phyloP scores from a whole-genome alignment of 257 asterid species.

The Nicotiana benthamiana region DNA sequence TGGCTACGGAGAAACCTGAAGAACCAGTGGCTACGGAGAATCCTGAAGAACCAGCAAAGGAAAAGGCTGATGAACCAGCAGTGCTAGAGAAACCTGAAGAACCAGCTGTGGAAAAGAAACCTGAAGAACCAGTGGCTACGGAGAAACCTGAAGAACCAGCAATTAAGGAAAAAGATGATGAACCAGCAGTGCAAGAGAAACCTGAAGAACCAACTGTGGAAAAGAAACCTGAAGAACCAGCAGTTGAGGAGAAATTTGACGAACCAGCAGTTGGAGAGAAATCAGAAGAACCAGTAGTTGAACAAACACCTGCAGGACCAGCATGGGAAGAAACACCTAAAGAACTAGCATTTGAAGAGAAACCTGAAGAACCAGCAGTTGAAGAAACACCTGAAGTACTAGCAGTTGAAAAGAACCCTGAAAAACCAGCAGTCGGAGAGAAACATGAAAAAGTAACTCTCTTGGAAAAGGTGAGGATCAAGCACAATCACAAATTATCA shows the following conservation, averaged over 20 bases:
- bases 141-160: not conserved
- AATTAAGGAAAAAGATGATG: not conserved
- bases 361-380: not conserved
- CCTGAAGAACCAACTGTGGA: not conserved
- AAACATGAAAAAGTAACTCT: conserved; percentile 2
- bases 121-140: not conserved
- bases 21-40: not conserved
- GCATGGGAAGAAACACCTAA: not conserved
- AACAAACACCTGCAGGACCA: not conserved
- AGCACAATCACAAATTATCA: not conserved
- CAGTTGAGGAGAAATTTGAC: not conserved
- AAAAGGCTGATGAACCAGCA: not conserved
- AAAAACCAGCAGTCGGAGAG: not conserved
- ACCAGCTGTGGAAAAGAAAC: not conserved
- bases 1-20: not conserved
- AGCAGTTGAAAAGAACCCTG: not conserved
- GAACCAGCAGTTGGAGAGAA: not conserved
- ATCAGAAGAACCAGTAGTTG: not conserved
- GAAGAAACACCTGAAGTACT: not conserved
- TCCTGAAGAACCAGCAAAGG: not conserved
- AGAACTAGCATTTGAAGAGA: not conserved
- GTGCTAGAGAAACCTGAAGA: not conserved
- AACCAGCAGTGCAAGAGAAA: not conserved
- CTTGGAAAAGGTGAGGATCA: conserved; percentile 3
- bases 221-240: not conserved